Conservation (phyloP, 1,139 yeast genomes). For the Candida mesenterica region DNA sequence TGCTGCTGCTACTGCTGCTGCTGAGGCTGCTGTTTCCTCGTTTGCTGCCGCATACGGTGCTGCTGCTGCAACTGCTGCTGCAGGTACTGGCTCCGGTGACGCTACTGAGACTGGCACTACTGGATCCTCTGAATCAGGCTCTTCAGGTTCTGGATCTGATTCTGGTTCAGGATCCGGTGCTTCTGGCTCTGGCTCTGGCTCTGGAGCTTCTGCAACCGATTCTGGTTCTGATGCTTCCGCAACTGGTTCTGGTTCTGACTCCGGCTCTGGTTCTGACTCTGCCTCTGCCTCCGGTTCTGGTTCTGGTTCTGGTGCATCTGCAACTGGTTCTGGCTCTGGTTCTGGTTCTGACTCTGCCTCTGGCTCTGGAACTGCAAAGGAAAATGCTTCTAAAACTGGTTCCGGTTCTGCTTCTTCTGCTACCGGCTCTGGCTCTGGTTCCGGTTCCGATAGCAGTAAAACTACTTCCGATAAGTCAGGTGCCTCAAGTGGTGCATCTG, state of each 20-base stretch:
- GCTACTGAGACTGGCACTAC: conserved; percentile 4
- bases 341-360: conserved; percentile 6
- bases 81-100: conserved; percentile 3
- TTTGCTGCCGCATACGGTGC: conserved; percentile 1
- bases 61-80: conserved; percentile 1
- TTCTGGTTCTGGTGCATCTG: conserved; percentile 3
- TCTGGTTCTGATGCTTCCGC: conserved; percentile 3
- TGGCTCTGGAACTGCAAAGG: neutral
- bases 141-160: conserved; percentile 4
- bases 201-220: conserved; percentile 1
- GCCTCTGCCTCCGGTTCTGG: conserved; percentile 1
- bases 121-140: neutral
- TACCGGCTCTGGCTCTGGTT: too few relatives aligned
- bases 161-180: conserved; percentile 4
- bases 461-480: too few relatives aligned
- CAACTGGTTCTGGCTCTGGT: conserved; percentile 5
- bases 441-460: too few relatives aligned
- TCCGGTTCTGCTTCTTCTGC: too few relatives aligned
- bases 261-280: conserved; percentile 7
- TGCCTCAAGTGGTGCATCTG: too few relatives aligned
- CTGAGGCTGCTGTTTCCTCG: conserved; percentile 2
- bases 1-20: conserved; percentile 1
- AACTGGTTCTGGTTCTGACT: conserved; percentile 6
- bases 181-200: neutral
- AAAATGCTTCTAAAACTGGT: conserved; percentile 2